Conservation (phyloP, 2,329 filamentous ascomycete species). For the Trichoderma afroharzianum region DNA sequence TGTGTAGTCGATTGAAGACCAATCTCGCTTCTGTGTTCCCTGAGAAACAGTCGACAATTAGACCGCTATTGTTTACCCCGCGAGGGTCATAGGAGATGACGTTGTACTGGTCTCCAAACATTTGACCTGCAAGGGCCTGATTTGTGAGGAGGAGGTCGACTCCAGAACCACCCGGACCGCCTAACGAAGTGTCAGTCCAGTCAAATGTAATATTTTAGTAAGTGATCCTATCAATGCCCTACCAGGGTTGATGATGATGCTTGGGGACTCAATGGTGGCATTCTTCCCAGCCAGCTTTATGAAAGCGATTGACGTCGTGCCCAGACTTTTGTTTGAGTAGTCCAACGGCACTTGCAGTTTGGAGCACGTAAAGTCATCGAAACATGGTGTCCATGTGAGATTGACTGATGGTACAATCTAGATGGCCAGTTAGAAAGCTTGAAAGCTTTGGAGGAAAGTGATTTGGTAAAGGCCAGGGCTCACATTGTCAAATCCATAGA, state of each 20-base stretch:
- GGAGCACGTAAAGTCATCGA: background rate
- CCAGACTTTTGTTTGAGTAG: background rate
- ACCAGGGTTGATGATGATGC: background rate
- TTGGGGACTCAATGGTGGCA: background rate
- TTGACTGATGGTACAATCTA: background rate
- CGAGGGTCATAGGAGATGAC: background rate
- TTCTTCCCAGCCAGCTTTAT: background rate
- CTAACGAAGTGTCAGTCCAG: background rate
- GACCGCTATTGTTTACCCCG: background rate
- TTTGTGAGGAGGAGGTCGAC: background rate
- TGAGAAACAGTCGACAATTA: background rate
- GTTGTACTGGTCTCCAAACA: slow-evolving; percentile 1
- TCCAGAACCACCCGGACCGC: slow-evolving; percentile 1
- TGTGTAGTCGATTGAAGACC: background rate
- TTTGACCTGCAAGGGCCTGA: background rate
- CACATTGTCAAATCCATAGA: background rate
- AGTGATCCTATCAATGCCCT: background rate
- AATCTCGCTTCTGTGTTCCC: background rate
- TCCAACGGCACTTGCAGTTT: background rate
- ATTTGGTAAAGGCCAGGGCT: background rate
- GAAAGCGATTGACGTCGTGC: background rate
- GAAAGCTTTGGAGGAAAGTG: background rate
- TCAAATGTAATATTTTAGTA: background rate
- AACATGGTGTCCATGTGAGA: background rate
- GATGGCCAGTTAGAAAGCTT: background rate